Evolutionary conservation across 371 early-diverging fungal genomes (phyloP).

Genomic region (Syncephalastrum monosporum): DNA sequence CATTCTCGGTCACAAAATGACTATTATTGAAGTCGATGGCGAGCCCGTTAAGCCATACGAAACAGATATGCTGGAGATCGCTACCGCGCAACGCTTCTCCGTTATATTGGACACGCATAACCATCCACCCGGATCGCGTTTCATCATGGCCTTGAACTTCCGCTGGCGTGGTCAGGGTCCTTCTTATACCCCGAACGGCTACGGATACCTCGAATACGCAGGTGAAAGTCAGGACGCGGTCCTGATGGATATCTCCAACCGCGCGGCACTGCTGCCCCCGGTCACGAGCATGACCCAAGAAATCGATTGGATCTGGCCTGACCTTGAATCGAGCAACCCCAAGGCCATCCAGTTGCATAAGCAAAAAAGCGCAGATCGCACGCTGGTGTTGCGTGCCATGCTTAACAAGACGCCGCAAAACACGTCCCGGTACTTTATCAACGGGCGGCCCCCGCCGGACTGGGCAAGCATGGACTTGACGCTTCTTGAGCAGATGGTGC

Average conservation of each 20-base stretch:
- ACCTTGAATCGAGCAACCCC: slow-evolving; percentile 6
- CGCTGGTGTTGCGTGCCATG: slow-evolving; percentile 9
- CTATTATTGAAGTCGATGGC: slow-evolving; percentile 46
- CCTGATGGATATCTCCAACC: background rate
- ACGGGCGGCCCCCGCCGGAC: slow-evolving; percentile 24
- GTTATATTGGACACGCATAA: slow-evolving; percentile 28
- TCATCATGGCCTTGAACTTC: slow-evolving; percentile 5
- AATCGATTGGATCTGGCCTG: slow-evolving; percentile 13
- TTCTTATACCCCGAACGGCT: slow-evolving; percentile 3
- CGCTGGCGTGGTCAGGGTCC: background rate
- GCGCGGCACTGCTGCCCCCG: background rate
- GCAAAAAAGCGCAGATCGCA: slow-evolving; percentile 10
- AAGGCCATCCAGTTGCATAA: background rate
- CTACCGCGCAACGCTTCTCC: slow-evolving; percentile 44
- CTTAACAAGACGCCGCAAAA: slow-evolving; percentile 15
- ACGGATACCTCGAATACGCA: slow-evolving; percentile 6
- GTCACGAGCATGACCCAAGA: background rate
- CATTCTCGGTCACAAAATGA: slow-evolving; percentile 33
- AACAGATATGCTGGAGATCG: slow-evolving; percentile 25
- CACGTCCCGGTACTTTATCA: slow-evolving; percentile 29
- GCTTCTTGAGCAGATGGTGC: background rate
- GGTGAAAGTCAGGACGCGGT: background rate
- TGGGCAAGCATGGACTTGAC: background rate
- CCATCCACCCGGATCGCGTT: slow-evolving; percentile 4
- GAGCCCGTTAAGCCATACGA: slow-evolving; percentile 30